phyloP scores from a whole-genome alignment of 2,329 filamentous ascomycete species.

The Akanthomyces dipterigenus region DNA sequence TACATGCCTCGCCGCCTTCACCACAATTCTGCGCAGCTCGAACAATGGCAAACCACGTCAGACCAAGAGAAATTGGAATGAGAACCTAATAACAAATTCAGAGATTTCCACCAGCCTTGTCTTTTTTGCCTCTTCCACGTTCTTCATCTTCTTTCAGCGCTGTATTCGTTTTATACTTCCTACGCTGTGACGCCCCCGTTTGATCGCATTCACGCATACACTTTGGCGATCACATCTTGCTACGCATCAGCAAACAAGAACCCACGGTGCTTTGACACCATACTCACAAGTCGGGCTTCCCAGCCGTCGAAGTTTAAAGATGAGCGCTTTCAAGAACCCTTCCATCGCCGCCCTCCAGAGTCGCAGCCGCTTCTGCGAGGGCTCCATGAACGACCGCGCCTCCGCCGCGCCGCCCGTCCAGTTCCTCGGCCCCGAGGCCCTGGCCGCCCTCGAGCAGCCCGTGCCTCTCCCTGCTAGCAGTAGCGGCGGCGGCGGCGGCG shows the following conservation, averaged over 20 bases:
- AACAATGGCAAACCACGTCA: background rate
- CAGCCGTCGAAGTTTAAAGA: slow-evolving; percentile 16
- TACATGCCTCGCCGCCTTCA: too few relatives aligned
- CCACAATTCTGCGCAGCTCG: background rate
- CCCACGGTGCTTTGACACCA: too few relatives aligned
- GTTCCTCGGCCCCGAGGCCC: slow-evolving; percentile 47
- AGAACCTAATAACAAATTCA: too few relatives aligned
- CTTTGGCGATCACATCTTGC: too few relatives aligned
- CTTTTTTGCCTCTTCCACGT: too few relatives aligned
- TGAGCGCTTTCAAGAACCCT: slow-evolving; percentile 23
- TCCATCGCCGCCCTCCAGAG: slow-evolving; percentile 27
- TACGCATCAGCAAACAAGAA: too few relatives aligned
- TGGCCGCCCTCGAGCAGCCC: slow-evolving; percentile 25
- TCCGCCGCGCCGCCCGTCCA: slow-evolving; percentile 64
- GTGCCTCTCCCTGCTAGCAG: slow-evolving; percentile 7
- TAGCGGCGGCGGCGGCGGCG: slow-evolving; percentile 10
- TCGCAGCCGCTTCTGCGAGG: slow-evolving; percentile 62
- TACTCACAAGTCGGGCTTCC: background rate
- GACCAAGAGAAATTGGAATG: background rate
- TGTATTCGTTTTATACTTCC: too few relatives aligned
- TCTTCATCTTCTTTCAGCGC: too few relatives aligned
- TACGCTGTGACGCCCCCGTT: too few relatives aligned
- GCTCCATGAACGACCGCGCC: slow-evolving; percentile 76
- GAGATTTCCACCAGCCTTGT: too few relatives aligned
- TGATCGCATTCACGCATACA: too few relatives aligned